Evolutionary conservation across 176 grass and related monocot genomes (phyloP), one percentile per base, ranked within the genome.

Genomic region (Cocos nucifera): DNA sequence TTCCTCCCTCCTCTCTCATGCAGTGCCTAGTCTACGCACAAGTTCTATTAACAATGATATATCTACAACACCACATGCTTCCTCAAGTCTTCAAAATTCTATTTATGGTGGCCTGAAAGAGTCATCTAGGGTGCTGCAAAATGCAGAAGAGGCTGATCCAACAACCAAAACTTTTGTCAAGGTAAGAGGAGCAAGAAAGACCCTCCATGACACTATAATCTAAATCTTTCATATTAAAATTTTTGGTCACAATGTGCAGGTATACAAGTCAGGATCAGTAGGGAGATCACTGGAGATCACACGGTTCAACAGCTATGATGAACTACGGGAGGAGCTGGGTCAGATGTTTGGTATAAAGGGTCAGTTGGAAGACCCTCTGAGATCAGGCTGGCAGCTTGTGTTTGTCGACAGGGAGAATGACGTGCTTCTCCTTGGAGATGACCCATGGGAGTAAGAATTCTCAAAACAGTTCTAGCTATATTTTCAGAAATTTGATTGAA

Each of bases 371-470:
- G 94, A 98, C 85, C 94, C 94, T 81, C 83, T 85, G 92, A 98
- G 94, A 98, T 93, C 94, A 98, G 94, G 94, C 94, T 98, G 94
- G 94, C 94, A 98, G 94, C 94, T 98, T 98, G 94, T 98, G 89
- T 98, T 98, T 65, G 85, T 98, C 57, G 94, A 98, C 94, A 85
- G 88, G 82, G 94, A 98, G 94, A 92, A 93, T 39, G 94, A 98
- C 74, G 76, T 86, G 58, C 94, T 98, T 89, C 88, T 93, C 94
- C 94, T 98, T 88, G 94, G 94, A 84, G 94, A 98, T 44, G 94
- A 89, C 82, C 88, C 94, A 16, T 98, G 94, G 94, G 94, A 98
- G 94, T 98, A 86, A 70, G 88, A 59, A 12, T 14, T 3, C 7
- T 44, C 10, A 44, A 44, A 12, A 12, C 35, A 44, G 35, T 44